These are phyloP conservation scores for Ajuga chamaepitys DNA, from an alignment of 257 asterid genomes.

Conservation along the genomic window DNA sequence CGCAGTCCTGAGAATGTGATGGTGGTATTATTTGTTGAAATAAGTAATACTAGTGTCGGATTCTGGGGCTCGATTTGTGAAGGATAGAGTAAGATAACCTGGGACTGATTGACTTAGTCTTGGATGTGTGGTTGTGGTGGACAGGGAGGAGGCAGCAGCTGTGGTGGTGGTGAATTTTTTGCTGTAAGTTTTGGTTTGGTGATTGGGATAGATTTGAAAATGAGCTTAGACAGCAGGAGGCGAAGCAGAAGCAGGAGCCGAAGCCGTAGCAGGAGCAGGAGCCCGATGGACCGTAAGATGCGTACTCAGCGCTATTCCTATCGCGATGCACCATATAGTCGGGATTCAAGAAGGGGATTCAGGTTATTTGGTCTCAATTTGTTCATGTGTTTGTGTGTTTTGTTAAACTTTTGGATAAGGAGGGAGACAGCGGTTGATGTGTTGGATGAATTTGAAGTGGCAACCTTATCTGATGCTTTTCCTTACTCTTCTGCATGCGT, in stretches of 20 bases:
- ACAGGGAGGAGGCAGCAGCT: slow-evolving; percentile 88
- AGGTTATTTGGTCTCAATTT: slow-evolving; percentile 66
- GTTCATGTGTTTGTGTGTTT: slow-evolving; percentile 32
- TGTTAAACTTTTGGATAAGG: slow-evolving; percentile 30
- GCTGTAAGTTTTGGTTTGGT: slow-evolving; percentile 43
- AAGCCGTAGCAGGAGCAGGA: slow-evolving; percentile 97
- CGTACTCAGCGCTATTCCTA: slow-evolving; percentile 74
- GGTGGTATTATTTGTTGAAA: slow-evolving; percentile 33
- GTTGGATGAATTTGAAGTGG: slow-evolving; percentile 18
- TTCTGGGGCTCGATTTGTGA: slow-evolving; percentile 42
- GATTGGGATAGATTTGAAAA: slow-evolving; percentile 35
- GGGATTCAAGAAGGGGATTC: slow-evolving; percentile 83
- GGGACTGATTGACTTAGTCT: slow-evolving; percentile 71
- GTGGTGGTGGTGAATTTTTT: slow-evolving; percentile 53
- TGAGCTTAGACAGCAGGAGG: slow-evolving; percentile 75
- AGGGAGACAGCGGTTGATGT: slow-evolving; percentile 24
- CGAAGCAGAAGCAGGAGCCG: slow-evolving; percentile 70
- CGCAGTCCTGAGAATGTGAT: background rate
- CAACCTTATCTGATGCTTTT: slow-evolving; percentile 15
- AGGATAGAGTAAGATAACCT: slow-evolving; percentile 35
- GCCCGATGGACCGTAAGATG: slow-evolving; percentile 92
- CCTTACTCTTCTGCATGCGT: background rate
- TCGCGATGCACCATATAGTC: slow-evolving; percentile 92
- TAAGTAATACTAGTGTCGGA: slow-evolving; percentile 28
- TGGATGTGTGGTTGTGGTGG: slow-evolving; percentile 97